These are phyloP conservation scores for Rubus idaeus DNA, from an alignment of 306 rosid species.

Conservation along the genomic window DNA sequence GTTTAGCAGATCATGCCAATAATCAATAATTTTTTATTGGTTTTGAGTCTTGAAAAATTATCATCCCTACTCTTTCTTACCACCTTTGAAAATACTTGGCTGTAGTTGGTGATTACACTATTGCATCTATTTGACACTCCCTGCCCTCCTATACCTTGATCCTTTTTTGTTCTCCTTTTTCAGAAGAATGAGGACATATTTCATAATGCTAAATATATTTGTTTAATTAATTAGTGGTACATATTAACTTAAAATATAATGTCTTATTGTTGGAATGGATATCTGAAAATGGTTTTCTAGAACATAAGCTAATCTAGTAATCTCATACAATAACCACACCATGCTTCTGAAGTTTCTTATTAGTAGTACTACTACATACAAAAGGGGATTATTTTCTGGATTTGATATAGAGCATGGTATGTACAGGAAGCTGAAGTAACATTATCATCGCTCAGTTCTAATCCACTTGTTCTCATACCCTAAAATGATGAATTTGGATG, in stretches of 20 bases:
- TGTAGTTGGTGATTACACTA: not conserved
- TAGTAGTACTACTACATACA: not conserved
- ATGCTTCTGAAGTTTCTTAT: not conserved
- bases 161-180: not conserved
- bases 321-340: not conserved
- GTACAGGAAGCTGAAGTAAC: not conserved
- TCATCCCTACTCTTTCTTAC: not conserved
- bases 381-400: not conserved
- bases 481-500: conserved; percentile 35
- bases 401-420: not conserved
- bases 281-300: conserved; percentile 15
- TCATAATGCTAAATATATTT: not conserved
- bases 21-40: not conserved
- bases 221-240: not conserved
- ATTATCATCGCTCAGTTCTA: not conserved
- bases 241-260: not conserved
- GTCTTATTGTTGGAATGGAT: not conserved
- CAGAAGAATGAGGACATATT: not conserved
- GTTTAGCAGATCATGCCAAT: not conserved
- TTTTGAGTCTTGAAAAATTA: not conserved
- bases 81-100: not conserved
- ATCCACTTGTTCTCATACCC: not conserved
- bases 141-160: not conserved
- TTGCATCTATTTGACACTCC: not conserved
- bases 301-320: too few relatives aligned